Base-by-base conservation (phyloP, 331 rosid species). In the Spiraea crenata region DNA sequence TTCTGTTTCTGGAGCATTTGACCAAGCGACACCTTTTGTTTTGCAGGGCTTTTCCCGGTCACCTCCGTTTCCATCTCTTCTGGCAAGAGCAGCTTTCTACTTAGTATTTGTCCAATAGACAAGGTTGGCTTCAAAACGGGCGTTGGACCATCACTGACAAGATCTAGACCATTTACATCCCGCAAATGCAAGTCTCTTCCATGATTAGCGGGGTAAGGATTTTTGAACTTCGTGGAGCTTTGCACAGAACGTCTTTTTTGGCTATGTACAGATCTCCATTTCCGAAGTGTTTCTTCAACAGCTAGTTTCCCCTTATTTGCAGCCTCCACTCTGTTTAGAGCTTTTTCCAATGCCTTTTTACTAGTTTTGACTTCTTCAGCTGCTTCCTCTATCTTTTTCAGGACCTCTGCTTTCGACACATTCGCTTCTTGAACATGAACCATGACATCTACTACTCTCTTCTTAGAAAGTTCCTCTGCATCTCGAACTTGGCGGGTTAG, bases 251-350 rank as follows among this genome's bases (percentile, higher is more conserved):
- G 91, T 39, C 91, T 79, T 78, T 65, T 93, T 59, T 84, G 82
- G 55, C 87, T 76, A 6, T 79, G 77, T 41, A 89, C 88, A 0
- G 92, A 86, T 65, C 90, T 87, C 97, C 97, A 91, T 74, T 81
- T 91, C 65, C 95, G 90, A 63, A 91, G 86, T 8, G 95, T 88
- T 79, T 95, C 97, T 84, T 91, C 99, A 20, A 91, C 95, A 13
- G 75, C 88, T 11, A 89, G 86, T 87, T 91, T 95, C 73, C 81
- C 97, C 77, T 61, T 86, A 76, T 95, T 87, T 78, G 99, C 97
- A 48, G 87, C 86, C 65, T 86, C 96, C 68, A 91, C 97, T 76
- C 93, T 85, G 75, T 81, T 75, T 63, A 91, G 71, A 59, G 96
- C 97, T 71, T 86, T 96, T 83, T 95, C 95, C 76, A 95, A 65